These are phyloP conservation scores for Penicillium goetzii DNA, from an alignment of 495 filamentous ascomycete species.

Conservation along the genomic window DNA sequence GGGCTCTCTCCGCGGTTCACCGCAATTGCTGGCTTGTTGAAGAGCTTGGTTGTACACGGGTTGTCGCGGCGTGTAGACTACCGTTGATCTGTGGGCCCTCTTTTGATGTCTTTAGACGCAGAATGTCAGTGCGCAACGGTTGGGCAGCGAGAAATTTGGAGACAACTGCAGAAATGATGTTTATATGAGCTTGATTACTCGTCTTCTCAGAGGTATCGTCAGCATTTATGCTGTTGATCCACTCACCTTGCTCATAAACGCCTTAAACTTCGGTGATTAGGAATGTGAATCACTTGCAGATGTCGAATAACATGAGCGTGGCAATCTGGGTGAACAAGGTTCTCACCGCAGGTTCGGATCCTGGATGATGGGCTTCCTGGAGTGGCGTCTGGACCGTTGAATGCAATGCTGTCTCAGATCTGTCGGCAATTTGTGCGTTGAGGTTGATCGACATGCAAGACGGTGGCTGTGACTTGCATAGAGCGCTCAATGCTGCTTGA, in stretches of 20 bases:
- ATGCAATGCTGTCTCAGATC: slow-evolving; percentile 37
- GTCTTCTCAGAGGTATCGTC: background rate
- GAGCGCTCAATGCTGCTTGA: background rate
- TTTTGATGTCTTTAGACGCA: slow-evolving; percentile 17
- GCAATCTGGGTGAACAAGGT: background rate
- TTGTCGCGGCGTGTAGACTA: slow-evolving; percentile 35
- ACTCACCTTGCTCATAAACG: background rate
- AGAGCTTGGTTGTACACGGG: slow-evolving; percentile 33
- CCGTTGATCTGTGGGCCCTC: slow-evolving; percentile 19
- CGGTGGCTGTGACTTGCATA: slow-evolving; percentile 5
- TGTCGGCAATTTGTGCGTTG: slow-evolving; percentile 15
- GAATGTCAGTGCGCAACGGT: slow-evolving; percentile 22
- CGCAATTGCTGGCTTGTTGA: slow-evolving; percentile 26
- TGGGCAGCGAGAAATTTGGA: slow-evolving; percentile 23
- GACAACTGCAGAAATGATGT: slow-evolving; percentile 36
- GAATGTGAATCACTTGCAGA: background rate
- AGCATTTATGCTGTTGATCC: background rate
- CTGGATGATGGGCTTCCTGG: background rate
- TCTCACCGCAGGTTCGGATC: background rate
- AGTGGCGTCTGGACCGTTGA: slow-evolving; percentile 21
- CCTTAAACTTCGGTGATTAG: background rate
- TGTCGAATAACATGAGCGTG: background rate
- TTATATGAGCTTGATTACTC: slow-evolving; percentile 26
- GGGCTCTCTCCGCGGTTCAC: slow-evolving; percentile 21
- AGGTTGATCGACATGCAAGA: background rate